These are phyloP conservation scores for Botryobasidium botryosum DNA, from an alignment of 768 basidiomycete genomes.

Conservation along the genomic window DNA sequence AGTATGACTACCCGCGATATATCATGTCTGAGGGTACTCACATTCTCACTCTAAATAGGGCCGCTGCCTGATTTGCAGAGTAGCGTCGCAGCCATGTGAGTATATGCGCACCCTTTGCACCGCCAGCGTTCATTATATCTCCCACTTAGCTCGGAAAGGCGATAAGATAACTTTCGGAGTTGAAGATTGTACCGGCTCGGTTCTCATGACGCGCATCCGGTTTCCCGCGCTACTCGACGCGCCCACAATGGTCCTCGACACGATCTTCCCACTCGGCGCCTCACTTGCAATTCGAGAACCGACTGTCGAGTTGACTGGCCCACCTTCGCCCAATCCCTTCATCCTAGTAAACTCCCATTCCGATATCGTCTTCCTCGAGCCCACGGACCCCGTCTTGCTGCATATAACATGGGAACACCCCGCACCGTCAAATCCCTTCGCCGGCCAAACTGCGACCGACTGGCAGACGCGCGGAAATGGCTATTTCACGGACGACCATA, in stretches of 20 bases:
- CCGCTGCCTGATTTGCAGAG: too few relatives aligned
- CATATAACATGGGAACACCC: constrained; percentile 1
- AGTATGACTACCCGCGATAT: too few relatives aligned
- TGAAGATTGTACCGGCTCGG: constrained; percentile 5
- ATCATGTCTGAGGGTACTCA: too few relatives aligned
- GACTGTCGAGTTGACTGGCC: constrained; percentile 2
- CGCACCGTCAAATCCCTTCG: not conserved
- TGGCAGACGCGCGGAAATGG: not conserved
- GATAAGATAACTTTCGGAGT: constrained; percentile 1
- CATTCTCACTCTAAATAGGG: too few relatives aligned
- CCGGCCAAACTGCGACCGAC: not conserved
- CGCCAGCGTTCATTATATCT: too few relatives aligned
- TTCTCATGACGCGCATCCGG: not conserved
- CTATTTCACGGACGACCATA: not conserved
- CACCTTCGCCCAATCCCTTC: not conserved
- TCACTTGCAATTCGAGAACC: constrained; percentile 14
- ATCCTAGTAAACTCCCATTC: constrained; percentile 12
- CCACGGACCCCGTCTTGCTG: not conserved
- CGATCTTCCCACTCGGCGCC: constrained; percentile 11
- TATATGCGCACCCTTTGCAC: too few relatives aligned
- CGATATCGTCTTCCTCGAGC: constrained; percentile 7
- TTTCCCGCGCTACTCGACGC: constrained; percentile 4
- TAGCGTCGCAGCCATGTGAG: too few relatives aligned
- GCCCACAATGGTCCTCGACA: constrained; percentile 8
- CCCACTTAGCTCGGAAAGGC: constrained; percentile 3